Conservation (phyloP, 2,329 filamentous ascomycete genomes). For the Fusarium falciforme region DNA sequence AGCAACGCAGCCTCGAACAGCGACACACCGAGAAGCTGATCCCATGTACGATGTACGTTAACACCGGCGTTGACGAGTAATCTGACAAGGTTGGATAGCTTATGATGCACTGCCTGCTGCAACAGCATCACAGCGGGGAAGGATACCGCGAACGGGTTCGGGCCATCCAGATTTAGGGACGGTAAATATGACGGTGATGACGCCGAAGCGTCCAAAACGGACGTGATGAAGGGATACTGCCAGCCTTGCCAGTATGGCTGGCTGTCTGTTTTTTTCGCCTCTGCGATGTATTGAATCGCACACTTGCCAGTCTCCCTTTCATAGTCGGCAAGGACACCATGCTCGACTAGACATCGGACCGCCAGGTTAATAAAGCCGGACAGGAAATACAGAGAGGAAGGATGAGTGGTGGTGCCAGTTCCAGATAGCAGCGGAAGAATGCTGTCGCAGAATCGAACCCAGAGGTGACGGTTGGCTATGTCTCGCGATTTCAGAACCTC, state of each 20-base stretch:
- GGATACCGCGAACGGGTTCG: conserved; percentile 6
- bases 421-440: conserved; percentile 25
- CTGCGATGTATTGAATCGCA: conserved; percentile 28
- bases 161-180: background rate
- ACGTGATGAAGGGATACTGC: conserved; percentile 25
- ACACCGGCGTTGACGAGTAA: conserved; percentile 28
- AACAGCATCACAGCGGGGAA: conserved; percentile 23
- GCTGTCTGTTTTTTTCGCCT: background rate
- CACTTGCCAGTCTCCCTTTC: conserved; percentile 28
- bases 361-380: conserved; percentile 23
- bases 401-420: conserved; percentile 1
- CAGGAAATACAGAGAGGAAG: conserved; percentile 25
- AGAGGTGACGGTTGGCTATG: conserved; percentile 29
- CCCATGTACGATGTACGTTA: conserved; percentile 12
- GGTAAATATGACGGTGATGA: background rate
- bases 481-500: conserved; percentile 39
- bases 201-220: conserved; percentile 4
- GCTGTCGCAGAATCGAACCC: conserved; percentile 42
- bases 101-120: conserved; percentile 5
- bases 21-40: conserved; percentile 2
- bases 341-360: conserved; percentile 21
- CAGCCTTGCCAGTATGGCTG: conserved; percentile 22
- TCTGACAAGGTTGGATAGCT: conserved; percentile 11
- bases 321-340: conserved; percentile 27
- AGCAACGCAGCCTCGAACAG: conserved; percentile 27